Base-by-base conservation (phyloP, 768 basidiomycete genomes). In the Myochromella boudieri region DNA sequence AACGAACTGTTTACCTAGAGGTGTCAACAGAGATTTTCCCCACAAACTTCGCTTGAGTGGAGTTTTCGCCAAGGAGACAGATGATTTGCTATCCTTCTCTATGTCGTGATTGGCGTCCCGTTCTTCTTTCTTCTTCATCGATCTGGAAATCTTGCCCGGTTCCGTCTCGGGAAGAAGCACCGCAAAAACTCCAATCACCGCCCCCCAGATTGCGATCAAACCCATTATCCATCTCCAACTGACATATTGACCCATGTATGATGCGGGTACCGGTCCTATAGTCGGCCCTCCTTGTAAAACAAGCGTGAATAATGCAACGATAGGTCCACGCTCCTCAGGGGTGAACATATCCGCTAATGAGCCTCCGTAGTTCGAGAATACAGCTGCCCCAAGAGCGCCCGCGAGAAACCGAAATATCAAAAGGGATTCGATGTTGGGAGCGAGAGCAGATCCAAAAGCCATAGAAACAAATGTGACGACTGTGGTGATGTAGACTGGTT, bases 271-370 rank as follows among this genome's bases (percentile, higher is more conserved):
- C 2, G 51, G 51, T 3, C 51, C 51, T 20, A 52, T 39, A 8
- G 51, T 52, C 6, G 51, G 51, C 14, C 40, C 45, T 12, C 51
- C 51, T 31, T 52, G 51, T 9, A 52, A 38, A 5, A 52, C 51
- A 12, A 52, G 29, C 5, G 51, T 34, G 29, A 52, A 51, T 10
- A 54, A 33, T 3, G 53, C 53, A 1, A 48, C 39, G 3, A 54
- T 25, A 22, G 53, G 49, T 12, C 44, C 47, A n/a, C 49, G 49
- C 18, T 54, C 53, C 8, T 51, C 53, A 2, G 53, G 49, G 8
- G 53, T 51, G 38, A 54, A 54, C 49, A 54, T 51, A 37, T 54
- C 53, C 7, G 53, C 46, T 1, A 54, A 28, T 3, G 53, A 51
- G 12, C 44, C 49, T 25, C 44, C 46, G 22, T 47, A 54, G 29